Evolutionary conservation across 2,329 filamentous ascomycete genomes (phyloP).

Genomic region (Cryphonectria radicalis): DNA sequence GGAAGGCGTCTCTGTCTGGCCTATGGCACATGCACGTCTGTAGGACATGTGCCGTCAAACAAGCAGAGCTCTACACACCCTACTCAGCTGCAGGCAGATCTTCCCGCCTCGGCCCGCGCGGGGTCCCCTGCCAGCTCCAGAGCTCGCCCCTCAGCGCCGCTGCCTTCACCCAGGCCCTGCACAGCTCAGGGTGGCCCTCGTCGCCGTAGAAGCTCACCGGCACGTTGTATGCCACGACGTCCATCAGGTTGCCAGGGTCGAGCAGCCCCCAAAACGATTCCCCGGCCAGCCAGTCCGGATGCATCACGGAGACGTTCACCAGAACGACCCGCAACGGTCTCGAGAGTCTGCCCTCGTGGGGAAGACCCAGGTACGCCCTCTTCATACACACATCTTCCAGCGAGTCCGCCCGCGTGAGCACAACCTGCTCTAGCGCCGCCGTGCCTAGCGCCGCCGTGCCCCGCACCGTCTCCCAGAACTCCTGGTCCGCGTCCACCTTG

Average conservation of each 20-base stretch:
- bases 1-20: background rate
- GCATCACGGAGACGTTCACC: slow-evolving; percentile 36
- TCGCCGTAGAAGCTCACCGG: slow-evolving; percentile 46
- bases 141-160: slow-evolving; percentile 46
- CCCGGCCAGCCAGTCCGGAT: slow-evolving; percentile 33
- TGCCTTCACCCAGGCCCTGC: slow-evolving; percentile 47
- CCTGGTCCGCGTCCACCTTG: slow-evolving; percentile 42
- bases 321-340: slow-evolving; percentile 39
- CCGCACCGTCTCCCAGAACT: slow-evolving; percentile 46
- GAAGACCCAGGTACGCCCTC: slow-evolving; percentile 17
- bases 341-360: background rate
- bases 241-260: slow-evolving; percentile 44
- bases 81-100: background rate
- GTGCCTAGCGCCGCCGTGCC: slow-evolving; percentile 42
- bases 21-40: background rate
- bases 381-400: slow-evolving; percentile 44
- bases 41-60: background rate
- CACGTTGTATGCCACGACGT: slow-evolving; percentile 45
- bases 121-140: slow-evolving; percentile 39
- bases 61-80: background rate
- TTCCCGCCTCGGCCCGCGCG: background rate
- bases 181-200: slow-evolving; percentile 42
- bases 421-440: slow-evolving; percentile 44
- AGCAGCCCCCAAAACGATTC: slow-evolving; percentile 38
- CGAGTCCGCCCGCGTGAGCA: slow-evolving; percentile 45